Evolutionary conservation across 768 basidiomycete species (phyloP).

Genomic region (Lactarius trivialis): DNA sequence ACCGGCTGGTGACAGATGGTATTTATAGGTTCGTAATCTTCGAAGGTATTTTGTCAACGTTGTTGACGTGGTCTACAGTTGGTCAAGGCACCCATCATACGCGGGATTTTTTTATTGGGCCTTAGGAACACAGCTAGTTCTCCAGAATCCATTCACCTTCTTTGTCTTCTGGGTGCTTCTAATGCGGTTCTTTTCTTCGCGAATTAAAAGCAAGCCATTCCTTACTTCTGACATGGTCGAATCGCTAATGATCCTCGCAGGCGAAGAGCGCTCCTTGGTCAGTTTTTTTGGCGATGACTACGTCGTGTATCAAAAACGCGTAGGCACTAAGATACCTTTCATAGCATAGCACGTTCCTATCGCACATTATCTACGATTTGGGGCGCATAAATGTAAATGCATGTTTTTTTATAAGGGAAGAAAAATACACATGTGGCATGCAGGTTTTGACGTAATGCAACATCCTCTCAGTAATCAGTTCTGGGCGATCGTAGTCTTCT

Average conservation of each 20-base stretch:
- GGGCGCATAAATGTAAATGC: conserved; percentile 3
- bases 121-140: conserved; percentile 82
- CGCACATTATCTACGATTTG: neutral
- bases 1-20: conserved; percentile 81
- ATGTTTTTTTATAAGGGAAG: conserved; percentile 30
- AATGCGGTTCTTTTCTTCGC: conserved; percentile 80
- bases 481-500: conserved; percentile 56
- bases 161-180: conserved; percentile 58
- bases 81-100: conserved; percentile 93
- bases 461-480: neutral
- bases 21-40: conserved; percentile 66
- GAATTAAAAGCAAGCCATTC: conserved; percentile 64
- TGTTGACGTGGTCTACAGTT: conserved; percentile 37
- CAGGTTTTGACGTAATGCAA: conserved; percentile 25
- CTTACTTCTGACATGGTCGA: neutral
- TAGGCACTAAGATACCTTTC: conserved; percentile 87
- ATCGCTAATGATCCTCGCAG: conserved; percentile 35
- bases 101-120: conserved; percentile 99
- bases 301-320: conserved; percentile 60
- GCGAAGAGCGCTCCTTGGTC: conserved; percentile 72
- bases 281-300: conserved; percentile 91
- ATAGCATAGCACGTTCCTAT: conserved; percentile 43
- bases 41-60: neutral
- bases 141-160: conserved; percentile 80
- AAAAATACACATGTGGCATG: conserved; percentile 28